These are phyloP conservation scores for Cudoniella acicularis DNA, from an alignment of 495 filamentous ascomycete species.

Conservation along the genomic window DNA sequence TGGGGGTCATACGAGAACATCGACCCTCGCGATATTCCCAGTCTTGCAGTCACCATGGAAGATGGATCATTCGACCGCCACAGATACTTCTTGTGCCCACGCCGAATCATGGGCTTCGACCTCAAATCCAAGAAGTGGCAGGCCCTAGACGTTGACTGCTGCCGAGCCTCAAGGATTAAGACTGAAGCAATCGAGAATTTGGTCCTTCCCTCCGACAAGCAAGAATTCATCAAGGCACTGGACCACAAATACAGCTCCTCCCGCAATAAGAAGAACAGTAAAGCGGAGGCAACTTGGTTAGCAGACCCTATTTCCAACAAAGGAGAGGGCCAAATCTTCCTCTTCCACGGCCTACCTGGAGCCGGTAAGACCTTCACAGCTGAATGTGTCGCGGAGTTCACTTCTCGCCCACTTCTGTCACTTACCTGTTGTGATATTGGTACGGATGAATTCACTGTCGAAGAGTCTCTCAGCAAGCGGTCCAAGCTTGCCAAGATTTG, in stretches of 20 bases:
- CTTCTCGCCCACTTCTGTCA: slow-evolving; percentile 14
- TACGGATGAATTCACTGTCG: slow-evolving; percentile 6
- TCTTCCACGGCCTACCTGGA: slow-evolving; percentile 42
- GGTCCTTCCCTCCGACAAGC: no score
- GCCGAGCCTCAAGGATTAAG: neutral
- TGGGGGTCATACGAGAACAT: neutral
- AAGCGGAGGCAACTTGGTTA: neutral
- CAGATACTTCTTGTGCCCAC: neutral
- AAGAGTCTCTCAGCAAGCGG: slow-evolving; percentile 12
- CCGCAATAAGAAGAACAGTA: neutral
- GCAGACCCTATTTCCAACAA: slow-evolving; percentile 24
- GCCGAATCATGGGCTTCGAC: neutral
- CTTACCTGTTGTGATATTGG: slow-evolving; percentile 18
- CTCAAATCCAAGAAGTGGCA: slow-evolving; percentile 2
- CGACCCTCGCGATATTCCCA: neutral
- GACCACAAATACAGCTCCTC: neutral
- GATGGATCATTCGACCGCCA: neutral
- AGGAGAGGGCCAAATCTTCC: slow-evolving; percentile 25
- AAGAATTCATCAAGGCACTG: neutral
- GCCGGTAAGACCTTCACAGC: slow-evolving; percentile 61
- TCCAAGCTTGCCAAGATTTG: slow-evolving; percentile 2
- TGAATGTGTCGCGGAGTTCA: slow-evolving; percentile 26
- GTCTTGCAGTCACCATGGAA: neutral
- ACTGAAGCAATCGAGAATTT: neutral
- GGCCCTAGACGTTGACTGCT: neutral